Percentiles rank a stretch among this genome's conserved stretches.
Conservation (phyloP, 352 stramenopile species). For the Phytopythium oedochilum region DNA sequence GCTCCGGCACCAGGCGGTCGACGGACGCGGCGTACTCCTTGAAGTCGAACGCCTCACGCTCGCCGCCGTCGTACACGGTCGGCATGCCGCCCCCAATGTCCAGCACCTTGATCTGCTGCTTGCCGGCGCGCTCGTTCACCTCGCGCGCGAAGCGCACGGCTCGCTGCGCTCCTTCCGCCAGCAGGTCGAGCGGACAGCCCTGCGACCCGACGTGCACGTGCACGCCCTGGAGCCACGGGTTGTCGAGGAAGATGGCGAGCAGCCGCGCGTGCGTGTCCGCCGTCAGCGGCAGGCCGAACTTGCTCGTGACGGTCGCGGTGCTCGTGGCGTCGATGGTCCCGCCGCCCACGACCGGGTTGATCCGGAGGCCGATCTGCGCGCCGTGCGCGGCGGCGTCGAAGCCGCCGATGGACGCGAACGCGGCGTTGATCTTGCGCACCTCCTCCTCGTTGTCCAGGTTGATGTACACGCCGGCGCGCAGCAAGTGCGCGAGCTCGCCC, state of each 20-base stretch:
- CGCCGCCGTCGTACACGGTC: constrained; percentile 81
- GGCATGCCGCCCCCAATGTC: constrained; percentile 92
- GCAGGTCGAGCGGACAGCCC: constrained; percentile 78
- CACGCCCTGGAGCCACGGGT: constrained; percentile 84
- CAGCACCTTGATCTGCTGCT: constrained; percentile 66
- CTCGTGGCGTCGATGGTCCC: constrained; percentile 85
- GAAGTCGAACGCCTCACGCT: constrained; percentile 70
- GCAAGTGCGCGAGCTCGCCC: constrained; percentile 71
- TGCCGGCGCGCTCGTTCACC: constrained; percentile 56
- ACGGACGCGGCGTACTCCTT: constrained; percentile 73
- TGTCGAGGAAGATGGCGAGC: constrained; percentile 50
- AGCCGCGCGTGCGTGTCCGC: constrained; percentile 43
- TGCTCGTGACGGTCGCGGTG: constrained; percentile 86
- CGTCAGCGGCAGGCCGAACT: constrained; percentile 87
- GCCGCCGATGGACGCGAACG: constrained; percentile 37
- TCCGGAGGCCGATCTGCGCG: constrained; percentile 80
- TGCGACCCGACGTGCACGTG: constrained; percentile 89
- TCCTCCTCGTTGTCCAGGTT: constrained; percentile 93
- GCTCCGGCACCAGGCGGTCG: constrained; percentile 56
- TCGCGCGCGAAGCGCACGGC: constrained; percentile 74
- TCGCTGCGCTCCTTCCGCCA: constrained; percentile 71
- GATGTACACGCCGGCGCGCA: constrained; percentile 80
- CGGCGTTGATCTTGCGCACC: constrained; percentile 65
- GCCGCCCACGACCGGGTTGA: constrained; percentile 89
- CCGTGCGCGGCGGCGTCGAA: constrained; percentile 22